Evolutionary conservation across 2,329 filamentous ascomycete genomes (phyloP), one percentile per base, ranked within the genome.

Genomic region (Cercospora brassicicola): DNA sequence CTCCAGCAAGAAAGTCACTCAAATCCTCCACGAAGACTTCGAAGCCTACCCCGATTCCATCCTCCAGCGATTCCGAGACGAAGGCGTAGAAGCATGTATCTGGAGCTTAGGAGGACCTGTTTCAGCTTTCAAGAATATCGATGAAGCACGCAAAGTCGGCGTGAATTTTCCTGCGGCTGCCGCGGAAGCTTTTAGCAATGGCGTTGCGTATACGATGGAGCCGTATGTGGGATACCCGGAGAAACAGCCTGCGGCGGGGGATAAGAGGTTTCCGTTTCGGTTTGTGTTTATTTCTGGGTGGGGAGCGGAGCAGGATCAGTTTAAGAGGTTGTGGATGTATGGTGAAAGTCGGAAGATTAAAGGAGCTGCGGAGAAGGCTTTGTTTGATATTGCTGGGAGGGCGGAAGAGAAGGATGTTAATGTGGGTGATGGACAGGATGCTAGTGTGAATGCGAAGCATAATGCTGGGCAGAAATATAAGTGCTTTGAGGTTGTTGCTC

Each of bases 11-110:
- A 79, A 79, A 70, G 73, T 79, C 53, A 78, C 75, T 2, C 76
- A 79, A 64, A 70, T 79, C 70, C 69, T 78, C 31, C 76, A 79
- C 70, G 78, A 84, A 13, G 84, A 89, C 74, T 89, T 89, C 76
- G 79, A 81, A 6, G 73, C 77, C 1, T 88, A 86, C 71, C 81
- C 86, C 0, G 78, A 80, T 0, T 76, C 82, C 11, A 73, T 84
- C 20, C 67, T 85, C 9, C 62, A 75, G 11, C 76, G 80, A 23
- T 74, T 84, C 4, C 68, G 72, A 30, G 73, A 74, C 36, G 76
- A 77, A 65, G 81, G 79, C 26, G 80, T 82, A 4, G 79, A 82
- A 65, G 82, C 79, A 7, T 84, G 82, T 72, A 81, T 85, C 23
- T 85, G 82, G 82, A 80, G 71, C 7, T 66, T 79, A 2, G 78